Evolutionary conservation across 164 flowering plant genomes (phyloP).

Genomic region (Saururus chinensis): DNA sequence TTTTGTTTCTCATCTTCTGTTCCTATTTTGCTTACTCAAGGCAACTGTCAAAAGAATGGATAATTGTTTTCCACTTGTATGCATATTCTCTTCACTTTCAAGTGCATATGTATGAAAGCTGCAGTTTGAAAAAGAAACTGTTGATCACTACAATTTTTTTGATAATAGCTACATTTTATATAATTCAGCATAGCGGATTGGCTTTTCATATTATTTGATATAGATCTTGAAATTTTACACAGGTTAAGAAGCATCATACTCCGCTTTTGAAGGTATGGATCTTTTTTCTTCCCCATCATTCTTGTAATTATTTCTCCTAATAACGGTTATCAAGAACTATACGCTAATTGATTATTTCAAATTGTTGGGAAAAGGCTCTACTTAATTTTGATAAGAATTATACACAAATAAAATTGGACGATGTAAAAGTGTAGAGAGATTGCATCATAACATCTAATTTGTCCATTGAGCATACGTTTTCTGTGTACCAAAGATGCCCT

Average conservation of each 20-base stretch:
- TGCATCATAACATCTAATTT: neutral
- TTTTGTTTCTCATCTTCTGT: no score
- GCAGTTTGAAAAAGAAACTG: neutral
- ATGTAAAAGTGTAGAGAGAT: neutral
- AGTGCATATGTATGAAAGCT: neutral
- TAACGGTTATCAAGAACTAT: neutral
- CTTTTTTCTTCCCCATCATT: neutral
- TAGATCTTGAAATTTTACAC: conserved; percentile 13
- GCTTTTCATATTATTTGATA: neutral
- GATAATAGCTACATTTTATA: neutral
- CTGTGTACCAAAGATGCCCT: no score
- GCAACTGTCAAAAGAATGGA: no score
- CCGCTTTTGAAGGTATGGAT: conserved; percentile 73
- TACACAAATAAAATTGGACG: neutral
- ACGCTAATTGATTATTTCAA: no score
- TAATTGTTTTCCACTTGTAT: neutral
- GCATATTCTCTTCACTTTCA: no score
- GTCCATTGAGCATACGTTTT: no score
- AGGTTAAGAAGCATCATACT: conserved; percentile 86
- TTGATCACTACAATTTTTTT: neutral
- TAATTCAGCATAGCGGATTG: neutral
- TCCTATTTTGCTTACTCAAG: no score
- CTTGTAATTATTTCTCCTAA: neutral
- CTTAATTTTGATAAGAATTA: no score
- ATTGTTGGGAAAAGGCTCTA: no score